Base-by-base conservation (phyloP, 106 monocot species). In the Dioscorea zingiberensis region DNA sequence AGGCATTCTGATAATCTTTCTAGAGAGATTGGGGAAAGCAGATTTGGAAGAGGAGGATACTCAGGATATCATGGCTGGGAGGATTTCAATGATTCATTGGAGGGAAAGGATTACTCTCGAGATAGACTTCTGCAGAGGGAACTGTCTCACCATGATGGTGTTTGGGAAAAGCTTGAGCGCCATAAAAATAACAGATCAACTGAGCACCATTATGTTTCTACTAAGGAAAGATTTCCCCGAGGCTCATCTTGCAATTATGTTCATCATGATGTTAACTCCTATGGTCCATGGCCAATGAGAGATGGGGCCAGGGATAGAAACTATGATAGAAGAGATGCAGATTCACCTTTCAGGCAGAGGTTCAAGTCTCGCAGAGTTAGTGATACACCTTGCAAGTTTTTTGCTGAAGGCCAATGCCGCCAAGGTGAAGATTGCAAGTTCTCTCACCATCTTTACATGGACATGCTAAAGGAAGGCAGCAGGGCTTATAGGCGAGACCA, bases 401-500 rank as follows among this genome's bases (percentile, higher is more conserved):
- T 70, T 46, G 27, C 55, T 47, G 67, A 60, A 56, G 66, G 71
- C 23, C 66, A 54, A 44, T 78, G 66, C 22, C 53, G 75, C 9
- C 60, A 68, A 60, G 75, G 75, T 28, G 53, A 68, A 18, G 61
- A 62, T 7, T 75, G 76, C 63, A 62, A 38, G 44, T 71, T 71
- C 38, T 65, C 65, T 54, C 71, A 70, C 55, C 49, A 53, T 16
- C 16, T 24, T 38, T 72, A 48, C 66, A 51, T 17, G 48, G 54
- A 60, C 17, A 63, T 19, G 22, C n/a, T 6, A 47, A 71, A 8
- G 67, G 54, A 27, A 68, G 23, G 47, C 47, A 71, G 57, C 46
- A 56, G 71, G 77, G 78, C n/a, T 80, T 80, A 76, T 54, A 63
- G 14, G 18, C 48, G 22, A 55, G 51, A 14, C 26, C 49, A 60